Evolutionary conservation across 73 alveolate genomes (phyloP).

Genomic region (Vitrella brassicaformis): DNA sequence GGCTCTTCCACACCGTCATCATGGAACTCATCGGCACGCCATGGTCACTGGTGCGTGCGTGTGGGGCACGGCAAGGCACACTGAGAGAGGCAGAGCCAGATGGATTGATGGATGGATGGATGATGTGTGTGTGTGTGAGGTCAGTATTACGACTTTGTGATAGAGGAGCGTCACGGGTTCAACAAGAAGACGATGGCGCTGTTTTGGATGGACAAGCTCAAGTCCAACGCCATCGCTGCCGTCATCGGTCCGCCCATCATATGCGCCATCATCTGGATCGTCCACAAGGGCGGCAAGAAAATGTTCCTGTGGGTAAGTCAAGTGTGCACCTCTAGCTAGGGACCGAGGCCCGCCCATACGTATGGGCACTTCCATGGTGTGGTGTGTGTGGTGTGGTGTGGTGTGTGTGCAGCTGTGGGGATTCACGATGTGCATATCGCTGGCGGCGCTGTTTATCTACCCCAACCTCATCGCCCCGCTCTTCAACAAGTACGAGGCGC

Average conservation of each 20-base stretch:
- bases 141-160: conserved; percentile 35
- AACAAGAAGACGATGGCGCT: conserved; percentile 21
- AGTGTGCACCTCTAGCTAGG: too few relatives aligned
- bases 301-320: neutral
- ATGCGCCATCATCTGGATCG: neutral
- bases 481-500: conserved; percentile 13
- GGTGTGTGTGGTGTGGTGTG: too few relatives aligned
- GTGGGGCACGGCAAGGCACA: neutral
- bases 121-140: neutral
- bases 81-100: neutral
- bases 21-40: neutral
- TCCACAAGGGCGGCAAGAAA: conserved; percentile 4
- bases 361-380: too few relatives aligned
- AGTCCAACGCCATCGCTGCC: neutral
- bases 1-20: neutral
- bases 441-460: neutral
- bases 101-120: neutral
- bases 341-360: too few relatives aligned
- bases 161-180: conserved; percentile 47
- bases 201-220: neutral
- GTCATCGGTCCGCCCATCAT: conserved; percentile 5
- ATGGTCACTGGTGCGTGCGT: neutral
- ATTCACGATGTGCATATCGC: neutral
- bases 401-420: too few relatives aligned
- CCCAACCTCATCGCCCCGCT: conserved; percentile 11